Evolutionary conservation across 495 filamentous ascomycete species (phyloP).

Genomic region (Penicillium paradoxum): DNA sequence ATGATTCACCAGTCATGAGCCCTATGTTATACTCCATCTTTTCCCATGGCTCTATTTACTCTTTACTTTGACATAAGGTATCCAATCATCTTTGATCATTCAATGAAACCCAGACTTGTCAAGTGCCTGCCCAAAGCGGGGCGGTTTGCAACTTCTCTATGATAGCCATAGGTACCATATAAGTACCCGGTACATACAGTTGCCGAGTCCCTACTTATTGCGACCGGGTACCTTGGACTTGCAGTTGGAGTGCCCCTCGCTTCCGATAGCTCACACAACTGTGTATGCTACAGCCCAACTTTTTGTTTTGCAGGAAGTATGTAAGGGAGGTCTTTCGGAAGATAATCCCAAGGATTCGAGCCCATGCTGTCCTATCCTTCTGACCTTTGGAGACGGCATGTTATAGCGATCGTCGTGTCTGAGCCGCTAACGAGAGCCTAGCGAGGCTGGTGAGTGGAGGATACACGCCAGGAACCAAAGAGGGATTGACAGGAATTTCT

Average conservation of each 20-base stretch:
- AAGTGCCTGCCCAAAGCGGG: background rate
- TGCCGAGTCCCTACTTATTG: background rate
- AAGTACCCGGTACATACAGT: constrained; percentile 1
- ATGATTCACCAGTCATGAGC: background rate
- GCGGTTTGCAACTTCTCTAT: background rate
- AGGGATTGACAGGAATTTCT: background rate
- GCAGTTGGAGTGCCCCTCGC: background rate
- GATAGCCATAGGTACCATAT: background rate
- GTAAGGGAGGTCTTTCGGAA: constrained; percentile 1
- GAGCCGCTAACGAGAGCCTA: constrained; percentile 5
- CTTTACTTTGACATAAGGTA: too few relatives aligned
- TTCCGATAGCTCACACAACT: constrained; percentile 1
- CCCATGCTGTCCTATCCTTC: too few relatives aligned
- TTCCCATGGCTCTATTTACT: background rate
- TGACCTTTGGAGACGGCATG: constrained; percentile 3
- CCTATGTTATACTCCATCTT: too few relatives aligned
- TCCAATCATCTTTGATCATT: too few relatives aligned
- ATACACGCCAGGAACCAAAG: background rate
- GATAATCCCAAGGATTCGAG: background rate
- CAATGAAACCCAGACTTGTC: background rate
- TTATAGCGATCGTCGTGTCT: constrained; percentile 24
- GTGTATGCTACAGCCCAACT: background rate
- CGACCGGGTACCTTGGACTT: background rate
- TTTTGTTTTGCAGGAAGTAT: background rate
- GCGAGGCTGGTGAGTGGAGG: background rate